phyloP scores from a whole-genome alignment of 257 asterid genomes.

The Nicotiana undulata region DNA sequence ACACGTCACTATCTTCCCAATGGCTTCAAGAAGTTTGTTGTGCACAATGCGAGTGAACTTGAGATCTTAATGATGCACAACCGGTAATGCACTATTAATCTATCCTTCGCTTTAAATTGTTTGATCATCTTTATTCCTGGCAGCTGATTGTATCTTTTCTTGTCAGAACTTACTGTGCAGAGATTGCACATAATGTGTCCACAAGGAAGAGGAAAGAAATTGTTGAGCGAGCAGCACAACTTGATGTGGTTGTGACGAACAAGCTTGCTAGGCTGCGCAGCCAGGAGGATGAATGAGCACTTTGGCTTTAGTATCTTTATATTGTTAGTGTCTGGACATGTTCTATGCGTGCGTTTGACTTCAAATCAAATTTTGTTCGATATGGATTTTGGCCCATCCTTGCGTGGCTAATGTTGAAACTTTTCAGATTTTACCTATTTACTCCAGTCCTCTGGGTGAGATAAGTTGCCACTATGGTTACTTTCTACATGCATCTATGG shows the following conservation, averaged over 20 bases:
- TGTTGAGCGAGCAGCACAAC: constrained; percentile 63
- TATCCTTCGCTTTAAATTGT: too few relatives aligned
- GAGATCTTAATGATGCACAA: constrained; percentile 74
- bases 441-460: background rate
- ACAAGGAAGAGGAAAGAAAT: constrained; percentile 55
- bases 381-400: background rate
- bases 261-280: constrained; percentile 63
- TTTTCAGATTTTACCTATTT: background rate
- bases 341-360: background rate
- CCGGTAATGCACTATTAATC: constrained; percentile 18
- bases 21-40: background rate
- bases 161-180: constrained; percentile 55
- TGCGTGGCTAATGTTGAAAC: background rate
- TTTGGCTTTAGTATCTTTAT: background rate
- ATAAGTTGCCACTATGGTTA: background rate
- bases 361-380: background rate
- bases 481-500: background rate
- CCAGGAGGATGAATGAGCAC: constrained; percentile 63
- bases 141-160: background rate
- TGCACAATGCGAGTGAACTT: constrained; percentile 27
- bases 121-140: background rate
- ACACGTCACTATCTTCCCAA: background rate
- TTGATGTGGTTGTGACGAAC: constrained; percentile 66
- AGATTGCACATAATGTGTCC: constrained; percentile 22
- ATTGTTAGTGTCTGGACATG: background rate